These are phyloP conservation scores for Chaetomium sp. DNA, from an alignment of 2,329 filamentous ascomycete species.

Conservation along the genomic window DNA sequence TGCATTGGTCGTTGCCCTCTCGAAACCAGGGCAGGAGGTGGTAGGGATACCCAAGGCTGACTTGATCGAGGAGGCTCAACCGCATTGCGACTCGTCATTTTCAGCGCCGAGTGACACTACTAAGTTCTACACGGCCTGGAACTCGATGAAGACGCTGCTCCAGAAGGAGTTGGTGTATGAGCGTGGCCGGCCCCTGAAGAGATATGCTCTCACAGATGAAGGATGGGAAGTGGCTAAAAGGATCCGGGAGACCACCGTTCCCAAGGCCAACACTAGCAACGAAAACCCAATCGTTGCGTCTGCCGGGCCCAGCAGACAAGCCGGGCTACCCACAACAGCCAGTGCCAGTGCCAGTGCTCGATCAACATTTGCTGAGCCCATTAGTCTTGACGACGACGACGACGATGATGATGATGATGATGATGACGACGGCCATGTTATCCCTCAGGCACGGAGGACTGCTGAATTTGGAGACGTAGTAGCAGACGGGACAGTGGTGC, in stretches of 20 bases:
- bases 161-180: conserved; percentile 75
- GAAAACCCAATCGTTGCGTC: neutral
- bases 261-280: conserved; percentile 3
- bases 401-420: conserved; percentile 27
- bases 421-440: conserved; percentile 18
- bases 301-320: conserved; percentile 6
- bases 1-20: conserved; percentile 68
- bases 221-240: conserved; percentile 73
- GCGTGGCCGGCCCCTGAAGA: conserved; percentile 66
- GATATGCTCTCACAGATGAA: conserved; percentile 73
- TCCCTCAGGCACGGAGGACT: conserved; percentile 22
- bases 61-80: conserved; percentile 69
- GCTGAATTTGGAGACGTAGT: conserved; percentile 41
- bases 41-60: conserved; percentile 67
- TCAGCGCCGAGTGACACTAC: conserved; percentile 66
- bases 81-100: conserved; percentile 73
- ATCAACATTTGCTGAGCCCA: conserved; percentile 1
- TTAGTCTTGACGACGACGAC: conserved; percentile 25
- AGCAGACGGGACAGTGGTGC: conserved; percentile 34
- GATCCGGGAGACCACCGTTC: conserved; percentile 54
- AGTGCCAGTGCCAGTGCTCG: neutral
- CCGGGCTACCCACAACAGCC: neutral
- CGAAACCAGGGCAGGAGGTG: conserved; percentile 58
- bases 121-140: conserved; percentile 79
- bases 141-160: conserved; percentile 74